Conservation (phyloP, 805 yeast genomes). For the Saccharomycopsis fermentans region DNA sequence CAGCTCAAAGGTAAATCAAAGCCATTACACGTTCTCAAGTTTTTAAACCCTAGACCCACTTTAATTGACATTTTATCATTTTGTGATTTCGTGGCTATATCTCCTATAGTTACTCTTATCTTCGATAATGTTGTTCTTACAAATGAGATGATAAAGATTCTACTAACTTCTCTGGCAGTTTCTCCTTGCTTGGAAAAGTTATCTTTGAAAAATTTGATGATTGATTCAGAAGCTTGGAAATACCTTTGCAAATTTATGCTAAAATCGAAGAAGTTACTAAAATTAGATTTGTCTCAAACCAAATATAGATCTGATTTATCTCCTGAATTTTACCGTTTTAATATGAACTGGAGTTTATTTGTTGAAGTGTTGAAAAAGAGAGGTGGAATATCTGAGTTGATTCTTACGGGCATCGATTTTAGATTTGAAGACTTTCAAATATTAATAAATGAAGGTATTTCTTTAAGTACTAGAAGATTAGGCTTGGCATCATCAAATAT, state of each 20-base stretch:
- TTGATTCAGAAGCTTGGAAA: conserved; percentile 69
- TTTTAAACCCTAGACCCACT: conserved; percentile 82
- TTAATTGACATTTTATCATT: conserved; percentile 79
- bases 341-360: conserved; percentile 75
- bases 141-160: conserved; percentile 60
- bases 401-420: conserved; percentile 69
- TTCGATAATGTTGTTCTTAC: conserved; percentile 74
- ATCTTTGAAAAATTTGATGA: conserved; percentile 67
- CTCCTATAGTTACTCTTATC: conserved; percentile 68
- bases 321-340: conserved; percentile 42
- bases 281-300: conserved; percentile 63
- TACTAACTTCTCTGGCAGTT: conserved; percentile 60
- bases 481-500: conserved; percentile 75
- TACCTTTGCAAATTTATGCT: conserved; percentile 65
- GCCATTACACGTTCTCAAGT: conserved; percentile 66
- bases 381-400: conserved; percentile 70
- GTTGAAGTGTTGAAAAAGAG: conserved; percentile 58
- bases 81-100: conserved; percentile 77
- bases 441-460: conserved; percentile 46
- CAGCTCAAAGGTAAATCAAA: conserved; percentile 66
- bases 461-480: conserved; percentile 43
- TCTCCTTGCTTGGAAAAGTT: conserved; percentile 61
- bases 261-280: conserved; percentile 45
- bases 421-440: conserved; percentile 44
- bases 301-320: conserved; percentile 30